Percentiles rank a stretch among this genome's conserved stretches.
Evolutionary conservation across 768 basidiomycete species (phyloP).

Genomic region (Heimioporus sp.): DNA sequence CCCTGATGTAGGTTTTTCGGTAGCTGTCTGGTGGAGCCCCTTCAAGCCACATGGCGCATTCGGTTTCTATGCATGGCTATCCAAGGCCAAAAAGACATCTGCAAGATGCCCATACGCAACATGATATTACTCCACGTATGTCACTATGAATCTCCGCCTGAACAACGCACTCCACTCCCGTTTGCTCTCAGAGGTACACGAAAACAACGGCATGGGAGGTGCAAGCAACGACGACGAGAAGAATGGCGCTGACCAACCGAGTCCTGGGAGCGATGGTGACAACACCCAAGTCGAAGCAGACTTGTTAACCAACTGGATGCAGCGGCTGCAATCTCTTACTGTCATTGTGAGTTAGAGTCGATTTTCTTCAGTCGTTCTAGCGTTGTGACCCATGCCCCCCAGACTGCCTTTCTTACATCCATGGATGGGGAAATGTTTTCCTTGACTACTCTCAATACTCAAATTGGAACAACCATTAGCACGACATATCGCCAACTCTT

Average conservation of each 20-base stretch:
- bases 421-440: slow-evolving; percentile 29
- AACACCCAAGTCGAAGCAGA: slow-evolving; percentile 15
- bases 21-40: slow-evolving; percentile 1
- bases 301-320: slow-evolving; percentile 23
- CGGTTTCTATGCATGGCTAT: neutral
- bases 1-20: neutral
- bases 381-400: neutral
- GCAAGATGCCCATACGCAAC: slow-evolving; percentile 3
- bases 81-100: neutral
- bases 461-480: slow-evolving; percentile 9
- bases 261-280: slow-evolving; percentile 1
- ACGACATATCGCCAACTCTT: slow-evolving; percentile 19
- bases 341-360: slow-evolving; percentile 21
- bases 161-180: neutral
- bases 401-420: slow-evolving; percentile 31
- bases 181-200: neutral
- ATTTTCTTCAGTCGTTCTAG: neutral
- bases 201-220: slow-evolving; percentile 5
- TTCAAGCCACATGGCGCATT: neutral
- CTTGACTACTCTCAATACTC: slow-evolving; percentile 22
- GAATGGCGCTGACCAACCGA: slow-evolving; percentile 1
- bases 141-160: neutral
- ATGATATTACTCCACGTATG: slow-evolving; percentile 15
- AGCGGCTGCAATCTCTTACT: slow-evolving; percentile 28
- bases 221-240: slow-evolving; percentile 4